Evolutionary conservation across 345 rosid species (phyloP).

Genomic region (Streptanthus diversifolius): DNA sequence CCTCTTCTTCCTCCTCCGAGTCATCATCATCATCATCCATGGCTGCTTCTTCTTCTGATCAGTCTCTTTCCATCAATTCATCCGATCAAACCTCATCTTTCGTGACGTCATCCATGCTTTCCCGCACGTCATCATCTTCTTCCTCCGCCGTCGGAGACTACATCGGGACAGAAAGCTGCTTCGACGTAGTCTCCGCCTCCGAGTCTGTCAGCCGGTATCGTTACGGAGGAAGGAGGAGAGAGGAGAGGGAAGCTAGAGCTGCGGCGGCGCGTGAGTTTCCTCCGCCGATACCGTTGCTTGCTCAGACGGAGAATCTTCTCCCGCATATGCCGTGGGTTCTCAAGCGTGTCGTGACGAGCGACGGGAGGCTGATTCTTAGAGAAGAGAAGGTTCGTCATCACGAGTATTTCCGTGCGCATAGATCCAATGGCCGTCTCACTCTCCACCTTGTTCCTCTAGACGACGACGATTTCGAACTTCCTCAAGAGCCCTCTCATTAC

Average conservation of each 20-base stretch:
- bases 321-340: conserved; percentile 66
- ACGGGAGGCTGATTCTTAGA: conserved; percentile 62
- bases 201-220: background rate
- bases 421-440: conserved; percentile 68
- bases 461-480: conserved; percentile 27
- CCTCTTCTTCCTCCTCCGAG: conserved; percentile 15
- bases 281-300: conserved; percentile 62
- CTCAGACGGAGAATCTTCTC: conserved; percentile 47
- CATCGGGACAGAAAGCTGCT: conserved; percentile 79
- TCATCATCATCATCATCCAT: conserved; percentile 20
- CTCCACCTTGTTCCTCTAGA: conserved; percentile 59
- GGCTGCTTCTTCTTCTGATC: conserved; percentile 20
- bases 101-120: conserved; percentile 31
- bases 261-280: conserved; percentile 57
- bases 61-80: conserved; percentile 18
- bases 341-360: conserved; percentile 52
- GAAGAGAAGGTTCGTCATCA: conserved; percentile 61
- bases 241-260: conserved; percentile 34
- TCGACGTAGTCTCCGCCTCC: conserved; percentile 29
- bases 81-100: conserved; percentile 22
- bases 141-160: conserved; percentile 51
- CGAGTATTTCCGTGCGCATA: conserved; percentile 60
- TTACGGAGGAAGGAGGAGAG: conserved; percentile 34
- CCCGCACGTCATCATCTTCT: conserved; percentile 34
- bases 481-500: conserved; percentile 20